These are phyloP conservation scores for Fusarium compactum DNA, from an alignment of 2,329 filamentous ascomycete genomes.

Conservation along the genomic window DNA sequence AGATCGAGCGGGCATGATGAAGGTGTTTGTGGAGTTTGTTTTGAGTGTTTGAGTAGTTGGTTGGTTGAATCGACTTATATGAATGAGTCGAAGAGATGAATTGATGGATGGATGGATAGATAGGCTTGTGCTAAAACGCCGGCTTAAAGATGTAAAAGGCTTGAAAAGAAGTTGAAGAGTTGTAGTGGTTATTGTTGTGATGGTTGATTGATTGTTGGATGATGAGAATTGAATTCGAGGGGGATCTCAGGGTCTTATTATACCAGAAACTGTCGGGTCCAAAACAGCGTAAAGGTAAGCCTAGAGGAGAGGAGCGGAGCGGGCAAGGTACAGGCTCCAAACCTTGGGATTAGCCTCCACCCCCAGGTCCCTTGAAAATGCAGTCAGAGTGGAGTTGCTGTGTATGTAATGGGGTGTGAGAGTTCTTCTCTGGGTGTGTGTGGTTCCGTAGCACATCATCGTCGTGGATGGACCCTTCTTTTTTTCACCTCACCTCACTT, in stretches of 20 bases:
- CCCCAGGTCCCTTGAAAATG: constrained; percentile 42
- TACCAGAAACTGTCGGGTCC: constrained; percentile 29
- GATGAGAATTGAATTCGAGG: not conserved
- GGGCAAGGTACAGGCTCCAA: constrained; percentile 22
- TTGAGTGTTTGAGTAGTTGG: not conserved
- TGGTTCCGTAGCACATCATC: constrained; percentile 24
- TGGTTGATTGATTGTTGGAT: constrained; percentile 20
- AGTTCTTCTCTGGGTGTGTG: constrained; percentile 15
- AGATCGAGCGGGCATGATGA: constrained; percentile 55
- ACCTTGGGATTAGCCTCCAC: constrained; percentile 29
- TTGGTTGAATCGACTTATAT: not conserved
- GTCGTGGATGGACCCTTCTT: constrained; percentile 43
- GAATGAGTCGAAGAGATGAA: constrained; percentile 1
- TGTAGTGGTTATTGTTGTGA: constrained; percentile 1
- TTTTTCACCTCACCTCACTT: not conserved
- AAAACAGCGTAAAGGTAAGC: not conserved
- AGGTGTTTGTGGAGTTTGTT: not conserved
- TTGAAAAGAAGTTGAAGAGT: constrained; percentile 19
- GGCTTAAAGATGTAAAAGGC: constrained; percentile 1
- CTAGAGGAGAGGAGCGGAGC: constrained; percentile 30
- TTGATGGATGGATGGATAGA: not conserved
- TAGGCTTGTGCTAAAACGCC: constrained; percentile 4
- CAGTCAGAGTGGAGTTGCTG: constrained; percentile 22
- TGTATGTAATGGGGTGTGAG: constrained; percentile 28
- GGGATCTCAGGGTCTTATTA: constrained; percentile 43